Evolutionary conservation across 108 stramenopile genomes (phyloP).

Genomic region (Licmophora abbreviata): DNA sequence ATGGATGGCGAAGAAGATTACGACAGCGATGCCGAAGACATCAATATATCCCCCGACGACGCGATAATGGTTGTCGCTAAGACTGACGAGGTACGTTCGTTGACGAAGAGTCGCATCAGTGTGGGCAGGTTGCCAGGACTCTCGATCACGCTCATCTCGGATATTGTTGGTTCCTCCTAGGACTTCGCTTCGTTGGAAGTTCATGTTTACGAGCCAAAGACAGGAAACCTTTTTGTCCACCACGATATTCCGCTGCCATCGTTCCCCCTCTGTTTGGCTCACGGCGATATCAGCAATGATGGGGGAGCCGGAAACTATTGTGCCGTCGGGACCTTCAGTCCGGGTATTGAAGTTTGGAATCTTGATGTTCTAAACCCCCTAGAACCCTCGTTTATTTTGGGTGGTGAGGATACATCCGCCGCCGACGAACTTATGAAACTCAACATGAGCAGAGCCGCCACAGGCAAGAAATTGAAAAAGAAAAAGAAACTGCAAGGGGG

Average conservation of each 20-base stretch:
- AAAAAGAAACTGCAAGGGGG: constrained; percentile 36
- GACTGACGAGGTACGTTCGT: no score
- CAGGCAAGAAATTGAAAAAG: constrained; percentile 26
- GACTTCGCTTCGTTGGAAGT: constrained; percentile 88
- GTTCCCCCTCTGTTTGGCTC: constrained; percentile 89
- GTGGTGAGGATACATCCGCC: constrained; percentile 81
- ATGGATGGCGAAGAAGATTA: constrained; percentile 69
- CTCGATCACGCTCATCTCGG: not conserved
- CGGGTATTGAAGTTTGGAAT: constrained; percentile 99
- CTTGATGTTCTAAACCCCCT: constrained; percentile 95
- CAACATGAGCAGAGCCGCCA: constrained; percentile 46
- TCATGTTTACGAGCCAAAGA: constrained; percentile 76
- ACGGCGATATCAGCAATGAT: constrained; percentile 48
- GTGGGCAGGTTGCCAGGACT: not conserved
- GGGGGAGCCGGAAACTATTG: constrained; percentile 77
- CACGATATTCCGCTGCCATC: constrained; percentile 97
- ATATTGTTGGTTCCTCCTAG: no score
- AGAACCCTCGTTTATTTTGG: constrained; percentile 88
- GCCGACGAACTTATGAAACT: constrained; percentile 62
- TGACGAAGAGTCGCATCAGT: no score
- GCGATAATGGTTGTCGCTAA: constrained; percentile 79
- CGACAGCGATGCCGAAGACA: constrained; percentile 72
- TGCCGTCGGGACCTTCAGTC: constrained; percentile 96
- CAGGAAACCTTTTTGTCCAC: constrained; percentile 93
- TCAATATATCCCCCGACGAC: constrained; percentile 56